These are phyloP conservation scores for Corinectria fuckeliana DNA, from an alignment of 2,329 filamentous ascomycete species.

Conservation along the genomic window DNA sequence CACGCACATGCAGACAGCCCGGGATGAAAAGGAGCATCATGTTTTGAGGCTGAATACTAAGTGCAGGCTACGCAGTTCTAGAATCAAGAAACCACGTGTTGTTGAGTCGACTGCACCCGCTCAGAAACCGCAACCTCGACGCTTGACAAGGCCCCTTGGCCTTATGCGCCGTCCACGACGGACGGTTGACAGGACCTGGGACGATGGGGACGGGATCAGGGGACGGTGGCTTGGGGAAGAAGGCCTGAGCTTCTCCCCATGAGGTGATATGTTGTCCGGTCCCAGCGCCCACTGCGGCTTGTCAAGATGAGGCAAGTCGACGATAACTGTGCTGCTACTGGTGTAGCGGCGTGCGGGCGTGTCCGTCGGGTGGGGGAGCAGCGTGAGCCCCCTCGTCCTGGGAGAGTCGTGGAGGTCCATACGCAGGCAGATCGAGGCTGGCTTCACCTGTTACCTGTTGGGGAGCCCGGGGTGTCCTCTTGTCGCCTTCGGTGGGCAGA, in stretches of 20 bases:
- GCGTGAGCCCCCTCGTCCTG: constrained; percentile 18
- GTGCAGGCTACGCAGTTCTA: not conserved
- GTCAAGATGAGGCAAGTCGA: constrained; percentile 12
- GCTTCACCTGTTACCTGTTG: constrained; percentile 18
- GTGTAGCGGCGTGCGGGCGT: constrained; percentile 1
- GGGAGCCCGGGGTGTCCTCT: constrained; percentile 12
- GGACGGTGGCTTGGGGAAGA: constrained; percentile 19
- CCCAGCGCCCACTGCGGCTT: constrained; percentile 6
- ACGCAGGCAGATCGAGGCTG: constrained; percentile 8
- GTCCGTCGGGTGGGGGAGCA: constrained; percentile 8
- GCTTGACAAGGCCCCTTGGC: constrained; percentile 1
- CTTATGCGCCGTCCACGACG: constrained; percentile 10
- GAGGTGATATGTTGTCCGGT: constrained; percentile 23
- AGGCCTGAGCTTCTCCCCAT: constrained; percentile 21
- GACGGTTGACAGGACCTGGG: constrained; percentile 21
- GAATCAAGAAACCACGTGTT: not conserved
- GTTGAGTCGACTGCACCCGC: not conserved
- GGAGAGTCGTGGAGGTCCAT: not conserved
- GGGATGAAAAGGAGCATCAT: too few species aligned
- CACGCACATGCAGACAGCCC: not conserved
- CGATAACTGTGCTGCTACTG: constrained; percentile 10
- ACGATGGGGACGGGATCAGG: constrained; percentile 15
- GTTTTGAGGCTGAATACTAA: not conserved
- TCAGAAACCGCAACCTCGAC: not conserved
- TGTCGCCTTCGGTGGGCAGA: constrained; percentile 21